Evolutionary conservation across 768 basidiomycete species (phyloP), one percentile per base, ranked within the genome.

Genomic region (Mrakia frigida): DNA sequence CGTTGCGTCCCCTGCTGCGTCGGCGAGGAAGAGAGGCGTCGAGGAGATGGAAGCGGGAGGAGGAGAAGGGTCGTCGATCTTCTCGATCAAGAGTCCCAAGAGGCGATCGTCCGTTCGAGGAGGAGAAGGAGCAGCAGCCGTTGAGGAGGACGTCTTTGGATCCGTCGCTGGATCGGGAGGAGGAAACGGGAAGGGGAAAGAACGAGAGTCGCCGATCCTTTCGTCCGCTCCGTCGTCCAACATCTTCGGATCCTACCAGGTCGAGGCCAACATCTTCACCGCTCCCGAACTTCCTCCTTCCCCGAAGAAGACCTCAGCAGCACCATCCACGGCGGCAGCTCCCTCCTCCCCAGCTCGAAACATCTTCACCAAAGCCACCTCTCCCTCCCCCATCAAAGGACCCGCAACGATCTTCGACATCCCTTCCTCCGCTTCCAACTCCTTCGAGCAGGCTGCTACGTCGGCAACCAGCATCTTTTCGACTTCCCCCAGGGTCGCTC

Each of bases 21-120:
- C 74, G 31, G 77, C 63, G 69, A 79, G 72, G 68, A 73, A 52
- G 50, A 52, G 39, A 60, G 37, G 37, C 14, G 50, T 68, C 11
- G 77, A 77, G 33, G 76, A 74, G 50, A 77, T 80, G 59, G 65
- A 37, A 16, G 77, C 41, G 31, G 77, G 70, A n/a, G 81, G 78
- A 25, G 76, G 61, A n/a, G 81, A 78, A 25, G 76, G 61, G 16
- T 79, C 80, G 18, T 78, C 73, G 61, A 80, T 69, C 52, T 37
- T 75, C 35, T 53, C 68, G 25, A 59, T 16, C 39, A 75, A 69
- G 67, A 75, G 74, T n/a, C 74, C 67, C 23, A 69, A 68, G 52
- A 68, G 63, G 65, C 50, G 74, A 18, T 31, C 75, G 25, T 56
- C 43, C 28, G 41, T 23, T 21, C 46, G 28, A 28, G 59, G 41